Percentiles rank a stretch among this genome's conserved stretches.
Evolutionary conservation across 805 yeast species (phyloP).

Genomic region (Candida schatavii): DNA sequence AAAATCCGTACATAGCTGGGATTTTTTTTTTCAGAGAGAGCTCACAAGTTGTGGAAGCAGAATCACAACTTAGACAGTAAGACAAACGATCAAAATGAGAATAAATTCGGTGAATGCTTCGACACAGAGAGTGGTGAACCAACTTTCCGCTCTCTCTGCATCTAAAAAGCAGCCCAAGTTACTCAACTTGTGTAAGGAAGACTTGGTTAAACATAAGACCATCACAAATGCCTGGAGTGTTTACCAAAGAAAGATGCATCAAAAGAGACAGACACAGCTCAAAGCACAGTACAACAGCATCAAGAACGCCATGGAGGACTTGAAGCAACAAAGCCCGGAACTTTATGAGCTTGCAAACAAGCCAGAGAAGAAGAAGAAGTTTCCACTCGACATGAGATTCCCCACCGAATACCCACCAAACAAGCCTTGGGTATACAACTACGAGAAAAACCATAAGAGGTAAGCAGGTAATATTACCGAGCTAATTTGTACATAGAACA

Average conservation of each 20-base stretch:
- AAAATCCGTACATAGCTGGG: too few relatives aligned
- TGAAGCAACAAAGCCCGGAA: conserved; percentile 48
- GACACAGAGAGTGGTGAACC: conserved; percentile 45
- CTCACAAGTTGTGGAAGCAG: too few relatives aligned
- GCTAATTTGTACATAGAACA: not conserved
- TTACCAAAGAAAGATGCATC: conserved; percentile 52
- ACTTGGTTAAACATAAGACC: conserved; percentile 77
- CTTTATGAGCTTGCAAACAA: conserved; percentile 63
- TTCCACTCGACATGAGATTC: conserved; percentile 79
- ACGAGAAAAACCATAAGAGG: conserved; percentile 6
- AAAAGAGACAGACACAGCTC: conserved; percentile 38
- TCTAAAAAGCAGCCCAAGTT: conserved; percentile 84
- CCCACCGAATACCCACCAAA: conserved; percentile 91
- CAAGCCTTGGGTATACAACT: conserved; percentile 70
- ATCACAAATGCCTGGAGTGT: conserved; percentile 81
- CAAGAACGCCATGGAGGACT: conserved; percentile 67
- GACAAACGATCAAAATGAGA: conserved; percentile 14
- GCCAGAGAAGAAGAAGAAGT: conserved; percentile 55
- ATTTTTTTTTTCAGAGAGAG: too few relatives aligned
- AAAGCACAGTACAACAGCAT: conserved; percentile 64
- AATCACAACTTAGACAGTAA: not conserved
- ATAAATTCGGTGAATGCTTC: conserved; percentile 30
- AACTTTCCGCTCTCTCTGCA: conserved; percentile 81
- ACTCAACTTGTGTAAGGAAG: conserved; percentile 73
- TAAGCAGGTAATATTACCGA: conserved; percentile 1